These are phyloP conservation scores for Cucumis sativus DNA, from an alignment of 306 rosid genomes.

Conservation along the genomic window Cucumber_9930_V3 NC_026655.2:10381501-10382000, in stretches of 20 bases:
- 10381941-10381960: neutral
- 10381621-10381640: conserved; percentile 53
- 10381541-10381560: conserved; percentile 18
- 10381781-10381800: conserved; percentile 42
- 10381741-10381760: conserved; percentile 57
- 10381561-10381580: conserved; percentile 59
- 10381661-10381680: conserved; percentile 13
- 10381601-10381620: conserved; percentile 45
- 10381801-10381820: conserved; percentile 30
- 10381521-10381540: conserved; percentile 11
- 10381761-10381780: conserved; percentile 50
- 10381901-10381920: too few species aligned
- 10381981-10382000: neutral
- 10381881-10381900: too few species aligned
- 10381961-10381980: neutral
- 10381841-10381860: neutral
- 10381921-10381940: too few species aligned
- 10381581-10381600: conserved; percentile 77
- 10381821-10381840: neutral
- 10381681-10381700: neutral
- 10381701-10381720: conserved; percentile 14
- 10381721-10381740: conserved; percentile 6
- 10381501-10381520: neutral
- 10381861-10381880: neutral
- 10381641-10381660: conserved; percentile 63